Conservation (phyloP, 345 rosid genomes). For the Kernera saxatilis region DNA sequence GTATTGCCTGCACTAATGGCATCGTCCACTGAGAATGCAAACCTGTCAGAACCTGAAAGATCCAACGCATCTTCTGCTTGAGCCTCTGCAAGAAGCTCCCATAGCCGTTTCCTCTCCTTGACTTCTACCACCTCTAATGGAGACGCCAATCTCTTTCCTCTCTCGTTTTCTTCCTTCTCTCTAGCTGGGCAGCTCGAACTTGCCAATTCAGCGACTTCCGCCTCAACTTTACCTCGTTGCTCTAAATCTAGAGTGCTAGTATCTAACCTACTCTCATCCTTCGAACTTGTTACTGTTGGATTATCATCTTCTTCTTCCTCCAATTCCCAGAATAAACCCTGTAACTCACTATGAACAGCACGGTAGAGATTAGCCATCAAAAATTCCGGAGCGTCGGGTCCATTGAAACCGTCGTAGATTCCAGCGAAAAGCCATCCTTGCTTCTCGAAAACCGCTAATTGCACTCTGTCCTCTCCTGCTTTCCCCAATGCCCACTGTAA, state of each 20-base stretch:
- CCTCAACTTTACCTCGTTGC: conserved; percentile 24
- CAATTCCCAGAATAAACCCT: conserved; percentile 90
- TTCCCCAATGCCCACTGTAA: conserved; percentile 97
- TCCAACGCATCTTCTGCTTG: conserved; percentile 85
- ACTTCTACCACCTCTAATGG: conserved; percentile 50
- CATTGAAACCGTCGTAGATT: conserved; percentile 95
- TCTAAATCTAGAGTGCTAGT: conserved; percentile 1
- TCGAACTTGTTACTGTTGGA: background rate
- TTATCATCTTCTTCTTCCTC: conserved; percentile 39
- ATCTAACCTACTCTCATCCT: conserved; percentile 7
- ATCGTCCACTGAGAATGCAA: conserved; percentile 89
- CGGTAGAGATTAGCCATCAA: conserved; percentile 96
- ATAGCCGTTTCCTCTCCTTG: conserved; percentile 46
- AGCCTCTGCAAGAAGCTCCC: conserved; percentile 86
- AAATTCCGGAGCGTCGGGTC: conserved; percentile 97
- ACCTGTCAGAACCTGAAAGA: conserved; percentile 91
- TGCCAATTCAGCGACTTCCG: conserved; percentile 19
- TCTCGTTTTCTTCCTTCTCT: conserved; percentile 31
- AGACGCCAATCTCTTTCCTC: conserved; percentile 50
- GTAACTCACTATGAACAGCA: conserved; percentile 76
- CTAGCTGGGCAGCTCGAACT: conserved; percentile 20
- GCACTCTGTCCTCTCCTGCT: conserved; percentile 98
- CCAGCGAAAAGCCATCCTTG: conserved; percentile 98
- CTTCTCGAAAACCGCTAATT: conserved; percentile 92
- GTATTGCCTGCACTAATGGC: conserved; percentile 63